Evolutionary conservation across 768 basidiomycete genomes (phyloP), one percentile per base, ranked within the genome.

Genomic region (Sutorius australiensis): DNA sequence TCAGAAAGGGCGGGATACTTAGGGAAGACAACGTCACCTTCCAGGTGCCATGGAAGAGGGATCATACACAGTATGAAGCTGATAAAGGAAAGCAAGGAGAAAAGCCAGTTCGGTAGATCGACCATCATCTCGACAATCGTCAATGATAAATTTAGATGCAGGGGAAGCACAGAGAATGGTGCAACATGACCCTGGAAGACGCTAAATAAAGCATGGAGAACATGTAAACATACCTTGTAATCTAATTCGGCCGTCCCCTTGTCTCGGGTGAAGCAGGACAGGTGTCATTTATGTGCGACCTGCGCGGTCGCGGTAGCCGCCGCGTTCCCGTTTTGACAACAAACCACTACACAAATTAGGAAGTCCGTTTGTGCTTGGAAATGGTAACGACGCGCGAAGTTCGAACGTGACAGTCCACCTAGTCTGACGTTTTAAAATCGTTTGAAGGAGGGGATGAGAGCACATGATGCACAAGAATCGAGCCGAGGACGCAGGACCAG

Each of bases 1-100:
- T 64, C 27, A 63, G 50, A 48, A 17, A 5, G 6, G 5, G 7
- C 2, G 7, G 0, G 3, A 27, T 10, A 5, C 4, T 1, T 3
- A 1, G 10, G 27, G 24, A 41, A 1, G 28, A 46, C 41, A n/a
- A 10, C 38, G 8, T 33, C 21, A 70, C 62, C 63, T 54, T 69
- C 60, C 14, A 72, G 71, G 65, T 91, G 88, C 81, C 83, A 85
- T 11, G 82, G 80, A 19, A 85, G 72, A 5, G 88, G 85, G 33
- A 87, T 79, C 42, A 75, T 62, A 37, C 76, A 79, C 21, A 81
- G 59, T 31, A 86, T n/a, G 61, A 86, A 80, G 45, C 80, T 78
- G 24, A 81, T 56, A 67, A 85, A 86, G 59, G 83, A 67, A 54
- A 77, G 77, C 17, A 67, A 53, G 24, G 76, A 73, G 66, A 77